Base-by-base conservation (phyloP, 805 yeast species). In the Kodamaea neixiangensis region DNA sequence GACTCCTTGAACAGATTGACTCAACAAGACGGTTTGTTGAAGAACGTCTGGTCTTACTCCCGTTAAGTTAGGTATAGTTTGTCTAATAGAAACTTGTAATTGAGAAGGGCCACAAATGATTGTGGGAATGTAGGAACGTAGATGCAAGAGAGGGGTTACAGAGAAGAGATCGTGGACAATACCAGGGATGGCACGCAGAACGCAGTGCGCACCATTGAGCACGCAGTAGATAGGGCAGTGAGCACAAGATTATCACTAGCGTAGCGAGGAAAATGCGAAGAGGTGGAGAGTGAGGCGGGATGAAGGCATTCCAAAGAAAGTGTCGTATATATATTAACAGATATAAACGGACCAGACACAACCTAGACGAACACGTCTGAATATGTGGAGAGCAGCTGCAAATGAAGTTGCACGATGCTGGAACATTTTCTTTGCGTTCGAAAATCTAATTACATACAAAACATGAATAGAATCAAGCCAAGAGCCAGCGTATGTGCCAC, bases 1-100 rank as follows among this genome's bases (percentile, higher is more conserved):
- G 99, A 94, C 82, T 90, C 97, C 63, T 80, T 94, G 76, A 94
- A 94, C 97, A 91, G 99, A 85, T 88, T 94, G 75, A 96, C 98
- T 68, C 97, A 94, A 84, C 87, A 86, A 74, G 98, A 94, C 77
- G 98, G 98, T 83, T 83, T 94, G 76, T 83, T 94, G 79, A 89
- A 89, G 85, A 92, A 91, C 81, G 94, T 87, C 82, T 87, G 94
- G 93, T 76, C 89, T 73, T 87, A 87, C 88, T 87, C 94, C 80
- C 93, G 94, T 86, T 88, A 87, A 47, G 44, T 44, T 45, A 31
- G 48, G 37, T 39, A 35, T 19, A 17, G 41, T 17, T 37, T 15
- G 41, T 17, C 19, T 37, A 19, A 15, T 41, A 41, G 31, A 21
- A 19, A 41, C 22, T 14, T 41, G 20, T 41, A 41, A 21, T 41